Conservation (phyloP, 164 flowering plant species). For the Litsea cubeba region DNA sequence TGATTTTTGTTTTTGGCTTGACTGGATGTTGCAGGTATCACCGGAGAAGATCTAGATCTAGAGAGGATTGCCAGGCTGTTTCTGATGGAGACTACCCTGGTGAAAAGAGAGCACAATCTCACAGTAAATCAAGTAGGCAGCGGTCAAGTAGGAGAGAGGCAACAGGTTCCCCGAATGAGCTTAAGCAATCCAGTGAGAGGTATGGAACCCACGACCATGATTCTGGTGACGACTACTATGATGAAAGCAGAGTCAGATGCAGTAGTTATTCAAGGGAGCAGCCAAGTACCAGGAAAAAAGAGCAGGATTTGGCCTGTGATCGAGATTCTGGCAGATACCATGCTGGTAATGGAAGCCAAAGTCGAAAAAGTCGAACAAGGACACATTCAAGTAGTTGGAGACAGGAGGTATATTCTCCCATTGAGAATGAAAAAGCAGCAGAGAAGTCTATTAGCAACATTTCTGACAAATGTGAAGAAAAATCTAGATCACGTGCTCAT, state of each 20-base stretch:
- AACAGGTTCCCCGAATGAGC: slow-evolving; percentile 3
- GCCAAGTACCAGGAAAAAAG: not conserved
- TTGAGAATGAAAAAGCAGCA: not conserved
- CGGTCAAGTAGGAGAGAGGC: not conserved
- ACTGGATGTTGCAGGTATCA: slow-evolving; percentile 30
- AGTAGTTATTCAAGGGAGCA: slow-evolving; percentile 10
- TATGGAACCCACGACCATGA: not conserved
- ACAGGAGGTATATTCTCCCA: not conserved
- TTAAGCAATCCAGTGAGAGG: not conserved
- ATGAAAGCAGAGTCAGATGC: slow-evolving; percentile 2
- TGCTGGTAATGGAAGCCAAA: not conserved
- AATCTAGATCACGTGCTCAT: not conserved
- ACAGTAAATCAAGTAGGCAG: slow-evolving; percentile 1
- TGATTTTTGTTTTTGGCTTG: slow-evolving; percentile 1
- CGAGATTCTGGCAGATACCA: not conserved
- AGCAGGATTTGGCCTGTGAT: not conserved
- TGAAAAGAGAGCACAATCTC: not conserved
- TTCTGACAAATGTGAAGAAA: not conserved
- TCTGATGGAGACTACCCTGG: slow-evolving; percentile 17
- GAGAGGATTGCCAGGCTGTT: slow-evolving; percentile 22
- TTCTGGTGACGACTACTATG: slow-evolving; percentile 7
- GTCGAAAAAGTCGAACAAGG: not conserved
- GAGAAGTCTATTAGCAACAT: not conserved
- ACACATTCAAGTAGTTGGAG: not conserved
- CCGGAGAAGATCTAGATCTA: slow-evolving; percentile 41